Evolutionary conservation across 352 stramenopile genomes (phyloP).

Genomic region (Pythium dissimile): DNA sequence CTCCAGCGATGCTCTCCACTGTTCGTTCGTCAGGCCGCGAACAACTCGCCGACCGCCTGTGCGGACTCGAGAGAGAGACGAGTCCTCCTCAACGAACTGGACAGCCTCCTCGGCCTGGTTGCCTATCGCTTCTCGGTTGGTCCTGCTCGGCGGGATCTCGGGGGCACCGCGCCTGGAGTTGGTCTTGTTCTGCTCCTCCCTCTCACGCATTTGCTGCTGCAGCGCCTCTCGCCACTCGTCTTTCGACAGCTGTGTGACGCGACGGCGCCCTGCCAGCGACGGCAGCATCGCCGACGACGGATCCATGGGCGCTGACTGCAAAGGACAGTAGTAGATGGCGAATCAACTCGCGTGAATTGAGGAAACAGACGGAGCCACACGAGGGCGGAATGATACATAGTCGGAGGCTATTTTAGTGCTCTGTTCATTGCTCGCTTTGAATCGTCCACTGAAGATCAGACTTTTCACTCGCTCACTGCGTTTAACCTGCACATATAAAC

Average conservation of each 20-base stretch:
- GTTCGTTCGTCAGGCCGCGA: slow-evolving; percentile 32
- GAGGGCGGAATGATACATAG: no score
- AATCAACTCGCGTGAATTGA: no score
- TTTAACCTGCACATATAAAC: background rate
- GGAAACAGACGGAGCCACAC: no score
- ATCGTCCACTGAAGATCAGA: no score
- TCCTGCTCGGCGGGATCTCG: background rate
- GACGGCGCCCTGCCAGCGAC: slow-evolving; percentile 19
- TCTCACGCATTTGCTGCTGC: slow-evolving; percentile 34
- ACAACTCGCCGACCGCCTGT: slow-evolving; percentile 26
- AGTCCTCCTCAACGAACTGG: background rate
- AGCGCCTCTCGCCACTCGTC: slow-evolving; percentile 36
- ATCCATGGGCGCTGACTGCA: no score
- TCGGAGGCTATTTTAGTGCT: no score
- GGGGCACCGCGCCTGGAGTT: no score
- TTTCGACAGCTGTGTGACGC: slow-evolving; percentile 26
- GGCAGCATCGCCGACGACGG: no score
- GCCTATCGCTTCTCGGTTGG: background rate
- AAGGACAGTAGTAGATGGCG: no score
- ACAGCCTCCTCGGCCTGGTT: background rate
- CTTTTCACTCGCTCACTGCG: no score
- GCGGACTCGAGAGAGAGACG: background rate
- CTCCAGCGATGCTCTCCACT: slow-evolving; percentile 46
- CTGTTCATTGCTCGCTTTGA: no score
- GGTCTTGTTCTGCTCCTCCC: slow-evolving; percentile 21